These are phyloP conservation scores for Capsella rubella DNA, from an alignment of 441 rosid genomes.

Conservation along the genomic window DNA sequence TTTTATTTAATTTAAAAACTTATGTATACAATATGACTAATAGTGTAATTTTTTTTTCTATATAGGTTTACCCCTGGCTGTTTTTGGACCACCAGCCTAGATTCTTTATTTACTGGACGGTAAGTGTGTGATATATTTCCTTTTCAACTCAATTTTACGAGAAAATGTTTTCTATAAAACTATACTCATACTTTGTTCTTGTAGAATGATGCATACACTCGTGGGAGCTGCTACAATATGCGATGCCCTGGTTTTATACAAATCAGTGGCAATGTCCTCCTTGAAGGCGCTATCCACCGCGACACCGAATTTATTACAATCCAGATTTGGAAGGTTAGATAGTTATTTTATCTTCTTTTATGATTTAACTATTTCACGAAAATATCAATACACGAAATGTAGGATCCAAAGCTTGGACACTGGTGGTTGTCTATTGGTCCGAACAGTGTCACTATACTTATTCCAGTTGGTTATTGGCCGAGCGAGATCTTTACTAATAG, in stretches of 20 bases:
- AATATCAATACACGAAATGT: no score
- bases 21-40: background rate
- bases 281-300: background rate
- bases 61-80: background rate
- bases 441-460: background rate
- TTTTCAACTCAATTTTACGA: background rate
- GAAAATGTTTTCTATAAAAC: background rate
- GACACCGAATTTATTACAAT: background rate
- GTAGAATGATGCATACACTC: background rate
- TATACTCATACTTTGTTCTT: background rate
- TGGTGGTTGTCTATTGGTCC: no score
- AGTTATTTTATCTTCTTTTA: no score
- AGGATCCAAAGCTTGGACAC: no score
- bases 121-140: background rate
- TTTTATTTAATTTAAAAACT: no score
- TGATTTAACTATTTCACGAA: no score
- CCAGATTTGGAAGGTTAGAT: background rate
- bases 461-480: background rate
- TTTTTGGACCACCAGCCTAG: background rate
- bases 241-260: slow-evolving; percentile 3
- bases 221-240: background rate
- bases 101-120: background rate
- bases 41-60: background rate
- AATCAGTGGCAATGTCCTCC: background rate
- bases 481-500: background rate